A percentile compares a stretch with the other conserved stretches of the same genome.
Conservation (phyloP, 176 grass and related monocot species). For the Juncus effusus region DNA sequence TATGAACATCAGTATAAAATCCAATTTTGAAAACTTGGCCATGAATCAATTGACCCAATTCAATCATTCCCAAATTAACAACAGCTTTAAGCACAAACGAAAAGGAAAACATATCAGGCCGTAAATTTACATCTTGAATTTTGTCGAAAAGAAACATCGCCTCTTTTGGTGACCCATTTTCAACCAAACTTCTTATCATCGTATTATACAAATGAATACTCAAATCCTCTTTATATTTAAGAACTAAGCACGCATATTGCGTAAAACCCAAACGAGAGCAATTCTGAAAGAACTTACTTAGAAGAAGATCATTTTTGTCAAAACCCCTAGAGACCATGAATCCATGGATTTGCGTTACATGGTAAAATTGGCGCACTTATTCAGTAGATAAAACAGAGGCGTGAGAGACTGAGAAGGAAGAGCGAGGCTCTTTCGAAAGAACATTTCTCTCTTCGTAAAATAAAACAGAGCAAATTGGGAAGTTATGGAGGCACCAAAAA, state of each 20-base stretch:
- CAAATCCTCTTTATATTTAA: slow-evolving; percentile 13
- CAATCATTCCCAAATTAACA: slow-evolving; percentile 24
- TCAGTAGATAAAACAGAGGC: slow-evolving; percentile 18
- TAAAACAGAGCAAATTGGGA: too few species aligned
- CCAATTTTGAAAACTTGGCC: slow-evolving; percentile 33
- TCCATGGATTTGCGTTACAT: slow-evolving; percentile 26
- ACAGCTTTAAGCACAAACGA: slow-evolving; percentile 25
- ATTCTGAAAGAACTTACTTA: slow-evolving; percentile 27
- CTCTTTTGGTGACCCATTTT: slow-evolving; percentile 19
- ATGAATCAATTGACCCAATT: slow-evolving; percentile 35
- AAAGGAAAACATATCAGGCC: slow-evolving; percentile 33
- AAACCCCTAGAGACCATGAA: slow-evolving; percentile 30
- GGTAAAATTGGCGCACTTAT: slow-evolving; percentile 19
- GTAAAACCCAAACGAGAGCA: slow-evolving; percentile 23
- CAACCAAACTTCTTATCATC: slow-evolving; percentile 31
- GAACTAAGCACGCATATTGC: slow-evolving; percentile 13
- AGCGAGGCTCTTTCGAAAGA: too few species aligned
- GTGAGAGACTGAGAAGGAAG: slow-evolving; percentile 7
- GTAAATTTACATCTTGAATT: slow-evolving; percentile 24
- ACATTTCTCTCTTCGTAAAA: too few species aligned
- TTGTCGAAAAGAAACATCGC: slow-evolving; percentile 15
- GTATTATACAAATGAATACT: slow-evolving; percentile 30
- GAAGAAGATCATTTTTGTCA: slow-evolving; percentile 29
- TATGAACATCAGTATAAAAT: slow-evolving; percentile 32
- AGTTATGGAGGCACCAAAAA: too few species aligned